Percentiles rank a stretch among this genome's conserved stretches.
Conservation (phyloP, 768 basidiomycete species). For the Serendipita sp. region DNA sequence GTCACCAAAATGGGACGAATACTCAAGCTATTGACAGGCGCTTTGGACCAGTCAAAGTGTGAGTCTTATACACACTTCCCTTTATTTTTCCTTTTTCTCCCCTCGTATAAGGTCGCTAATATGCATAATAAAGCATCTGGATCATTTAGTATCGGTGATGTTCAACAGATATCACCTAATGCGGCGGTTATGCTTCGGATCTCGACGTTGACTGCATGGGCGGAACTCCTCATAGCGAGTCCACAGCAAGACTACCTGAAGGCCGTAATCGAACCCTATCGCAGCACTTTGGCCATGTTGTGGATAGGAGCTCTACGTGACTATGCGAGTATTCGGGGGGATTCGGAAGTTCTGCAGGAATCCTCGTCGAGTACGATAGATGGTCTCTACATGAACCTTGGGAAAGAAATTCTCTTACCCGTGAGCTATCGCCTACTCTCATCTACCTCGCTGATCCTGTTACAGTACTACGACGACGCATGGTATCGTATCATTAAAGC, state of each 20-base stretch:
- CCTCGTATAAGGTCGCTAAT: background rate
- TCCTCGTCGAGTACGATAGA: slow-evolving; percentile 60
- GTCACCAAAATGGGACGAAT: slow-evolving; percentile 86
- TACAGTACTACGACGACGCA: slow-evolving; percentile 71
- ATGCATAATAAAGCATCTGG: slow-evolving; percentile 42
- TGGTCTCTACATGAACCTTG: slow-evolving; percentile 71
- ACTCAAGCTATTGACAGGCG: slow-evolving; percentile 69
- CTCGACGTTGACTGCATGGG: slow-evolving; percentile 89
- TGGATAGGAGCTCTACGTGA: slow-evolving; percentile 86
- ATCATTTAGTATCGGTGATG: slow-evolving; percentile 71
- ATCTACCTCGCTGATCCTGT: slow-evolving; percentile 1
- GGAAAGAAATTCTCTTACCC: slow-evolving; percentile 79
- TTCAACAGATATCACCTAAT: slow-evolving; percentile 77
- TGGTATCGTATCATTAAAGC: slow-evolving; percentile 79
- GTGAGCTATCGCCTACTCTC: slow-evolving; percentile 30
- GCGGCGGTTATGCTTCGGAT: slow-evolving; percentile 90
- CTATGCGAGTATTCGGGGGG: slow-evolving; percentile 79
- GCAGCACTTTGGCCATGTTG: slow-evolving; percentile 52
- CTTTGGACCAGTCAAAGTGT: slow-evolving; percentile 86
- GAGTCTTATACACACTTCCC: slow-evolving; percentile 5
- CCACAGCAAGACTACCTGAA: slow-evolving; percentile 56
- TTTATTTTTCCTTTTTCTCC: background rate
- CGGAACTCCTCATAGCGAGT: slow-evolving; percentile 72
- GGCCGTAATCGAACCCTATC: slow-evolving; percentile 70
- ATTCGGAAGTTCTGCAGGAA: slow-evolving; percentile 74